Evolutionary conservation across 2,329 filamentous ascomycete genomes (phyloP), one percentile per base, ranked within the genome.

Genomic region (Didymella pomorum): DNA sequence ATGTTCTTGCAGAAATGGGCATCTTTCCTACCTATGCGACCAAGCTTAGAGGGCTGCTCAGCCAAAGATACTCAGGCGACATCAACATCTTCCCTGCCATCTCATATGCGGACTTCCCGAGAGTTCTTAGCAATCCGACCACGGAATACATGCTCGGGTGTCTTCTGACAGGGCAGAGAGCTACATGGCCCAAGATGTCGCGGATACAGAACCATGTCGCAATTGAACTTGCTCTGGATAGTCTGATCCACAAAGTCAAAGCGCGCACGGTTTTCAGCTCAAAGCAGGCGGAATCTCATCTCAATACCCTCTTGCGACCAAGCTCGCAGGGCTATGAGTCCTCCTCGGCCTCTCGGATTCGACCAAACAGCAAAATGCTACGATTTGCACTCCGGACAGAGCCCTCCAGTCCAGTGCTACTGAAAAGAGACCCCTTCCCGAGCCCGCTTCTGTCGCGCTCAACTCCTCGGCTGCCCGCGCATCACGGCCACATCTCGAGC

Each of bases 61-160:
- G 88, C 63, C 94, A 98, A 71, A 92, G 90, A 63, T 98, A 98
- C 71, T 93, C 91, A 2, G 94, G 94, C 7, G 93, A 98, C 76
- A 97, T 98, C 72, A 98, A 93, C 43, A 97, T 98, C 52, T 83
- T 96, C 29, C 93, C 93, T 0, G 87, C 92, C 52, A 89, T 96
- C 57, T 85, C 85, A 4, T 87, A 90, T 51, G 83, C 87, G 8
- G 89, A 96, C 61, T 85, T 96, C 21, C 89, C 90, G 0, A 84
- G 86, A 9, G 87, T 97, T 25, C 81, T 98, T 43, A 89, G 85
- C 62, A 98, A 98, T 58, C 94, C 94, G 1, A 93, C 90, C 0
- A 80, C 87, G 0, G 91, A 93, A 4, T 98, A 96, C 73, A 96
- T 98, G 91, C 76, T 89, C 5, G 84, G 89, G 45, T 89, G 91